Percentiles rank a stretch among this genome's conserved stretches.
These are phyloP conservation scores for Nidularia pulvinata DNA, from an alignment of 768 basidiomycete genomes.

Conservation along the genomic window DNA sequence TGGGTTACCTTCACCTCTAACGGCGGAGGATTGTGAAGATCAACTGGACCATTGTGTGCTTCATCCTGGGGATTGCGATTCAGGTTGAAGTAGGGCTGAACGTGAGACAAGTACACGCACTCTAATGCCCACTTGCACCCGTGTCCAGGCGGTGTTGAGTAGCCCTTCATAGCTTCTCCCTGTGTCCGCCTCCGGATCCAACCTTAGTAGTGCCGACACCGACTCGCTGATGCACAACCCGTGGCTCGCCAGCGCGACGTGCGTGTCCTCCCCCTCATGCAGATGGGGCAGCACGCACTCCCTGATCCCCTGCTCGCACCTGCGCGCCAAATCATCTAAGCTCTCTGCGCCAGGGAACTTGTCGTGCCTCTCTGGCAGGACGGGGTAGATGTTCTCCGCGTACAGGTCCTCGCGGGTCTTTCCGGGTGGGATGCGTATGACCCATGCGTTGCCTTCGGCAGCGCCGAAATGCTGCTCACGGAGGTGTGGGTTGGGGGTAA, in stretches of 20 bases:
- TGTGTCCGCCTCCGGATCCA: constrained; percentile 43
- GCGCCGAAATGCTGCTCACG: constrained; percentile 75
- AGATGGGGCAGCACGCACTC: constrained; percentile 63
- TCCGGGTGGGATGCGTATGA: constrained; percentile 16
- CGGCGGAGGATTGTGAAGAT: constrained; percentile 20
- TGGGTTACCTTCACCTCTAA: constrained; percentile 31
- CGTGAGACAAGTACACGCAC: not conserved
- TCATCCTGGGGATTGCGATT: constrained; percentile 6
- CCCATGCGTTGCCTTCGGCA: constrained; percentile 68
- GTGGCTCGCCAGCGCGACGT: constrained; percentile 72
- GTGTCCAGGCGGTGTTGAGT: constrained; percentile 76
- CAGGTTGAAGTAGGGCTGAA: not conserved
- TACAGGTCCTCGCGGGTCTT: constrained; percentile 41
- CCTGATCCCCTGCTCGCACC: constrained; percentile 50
- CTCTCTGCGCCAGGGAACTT: constrained; percentile 73
- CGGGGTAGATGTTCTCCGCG: constrained; percentile 51
- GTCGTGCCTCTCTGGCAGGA: constrained; percentile 40
- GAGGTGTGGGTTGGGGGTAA: constrained; percentile 52
- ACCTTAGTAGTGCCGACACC: constrained; percentile 48
- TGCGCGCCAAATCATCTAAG: constrained; percentile 54
- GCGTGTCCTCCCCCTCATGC: constrained; percentile 18
- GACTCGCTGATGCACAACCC: constrained; percentile 71
- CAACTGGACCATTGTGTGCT: constrained; percentile 14
- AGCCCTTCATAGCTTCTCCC: constrained; percentile 44
- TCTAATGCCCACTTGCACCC: constrained; percentile 48